These are phyloP conservation scores for Fusarium torulosum DNA, from an alignment of 2,329 filamentous ascomycete species.

Conservation along the genomic window DNA sequence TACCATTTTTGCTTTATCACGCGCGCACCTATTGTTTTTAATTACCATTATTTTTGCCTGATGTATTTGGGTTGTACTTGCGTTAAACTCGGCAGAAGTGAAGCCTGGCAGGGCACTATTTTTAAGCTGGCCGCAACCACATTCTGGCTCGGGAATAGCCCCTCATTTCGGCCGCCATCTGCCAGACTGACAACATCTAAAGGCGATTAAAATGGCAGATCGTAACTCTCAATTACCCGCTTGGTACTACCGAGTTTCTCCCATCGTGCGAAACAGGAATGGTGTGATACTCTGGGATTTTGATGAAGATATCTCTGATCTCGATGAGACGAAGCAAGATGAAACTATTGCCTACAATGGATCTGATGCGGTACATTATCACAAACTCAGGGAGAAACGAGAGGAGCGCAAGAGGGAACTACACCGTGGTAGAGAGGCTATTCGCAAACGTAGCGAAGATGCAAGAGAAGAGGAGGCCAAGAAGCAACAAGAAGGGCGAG, in stretches of 20 bases:
- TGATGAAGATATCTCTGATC: constrained; percentile 9
- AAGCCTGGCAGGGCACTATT: too few relatives aligned
- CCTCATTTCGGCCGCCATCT: neutral
- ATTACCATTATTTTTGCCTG: too few relatives aligned
- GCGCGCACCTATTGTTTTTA: too few relatives aligned
- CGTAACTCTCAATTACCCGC: neutral
- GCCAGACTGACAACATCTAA: too few relatives aligned
- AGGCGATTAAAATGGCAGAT: neutral
- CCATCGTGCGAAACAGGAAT: neutral
- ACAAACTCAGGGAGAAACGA: neutral
- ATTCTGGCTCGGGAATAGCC: neutral
- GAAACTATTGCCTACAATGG: neutral
- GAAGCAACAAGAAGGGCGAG: neutral
- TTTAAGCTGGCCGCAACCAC: too few relatives aligned
- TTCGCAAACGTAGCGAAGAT: neutral
- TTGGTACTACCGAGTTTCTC: neutral
- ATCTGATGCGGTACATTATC: neutral
- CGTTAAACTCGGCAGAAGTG: too few relatives aligned
- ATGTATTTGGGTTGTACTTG: too few relatives aligned
- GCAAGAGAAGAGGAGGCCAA: neutral
- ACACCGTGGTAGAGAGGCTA: neutral
- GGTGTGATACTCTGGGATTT: neutral
- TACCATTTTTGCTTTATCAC: too few relatives aligned
- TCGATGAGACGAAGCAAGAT: neutral
- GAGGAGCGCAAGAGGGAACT: constrained; percentile 4